These are phyloP conservation scores for Nakazawaea sp. DNA, from an alignment of 805 yeast species.

Conservation along the genomic window DNA sequence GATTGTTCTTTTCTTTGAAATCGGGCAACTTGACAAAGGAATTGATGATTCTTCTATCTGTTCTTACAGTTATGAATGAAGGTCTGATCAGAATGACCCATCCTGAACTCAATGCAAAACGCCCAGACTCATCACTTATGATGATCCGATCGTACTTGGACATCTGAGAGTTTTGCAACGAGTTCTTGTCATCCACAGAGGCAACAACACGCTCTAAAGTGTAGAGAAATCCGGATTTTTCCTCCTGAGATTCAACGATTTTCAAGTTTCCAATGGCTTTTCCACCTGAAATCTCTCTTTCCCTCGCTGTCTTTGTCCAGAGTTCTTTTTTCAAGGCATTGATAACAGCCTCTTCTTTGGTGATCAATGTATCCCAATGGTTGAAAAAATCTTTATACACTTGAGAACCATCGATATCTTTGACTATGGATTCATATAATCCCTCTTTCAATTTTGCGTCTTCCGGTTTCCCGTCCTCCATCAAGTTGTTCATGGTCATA, in stretches of 20 bases:
- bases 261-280: constrained; percentile 46
- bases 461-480: constrained; percentile 51
- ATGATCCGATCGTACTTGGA: constrained; percentile 55
- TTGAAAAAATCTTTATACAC: constrained; percentile 49
- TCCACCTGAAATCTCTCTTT: constrained; percentile 58
- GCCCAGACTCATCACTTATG: constrained; percentile 76
- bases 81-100: constrained; percentile 37
- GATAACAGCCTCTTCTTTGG: constrained; percentile 63
- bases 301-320: constrained; percentile 55
- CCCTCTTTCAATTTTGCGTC: constrained; percentile 45
- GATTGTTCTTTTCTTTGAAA: constrained; percentile 39
- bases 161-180: constrained; percentile 39
- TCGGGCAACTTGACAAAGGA: constrained; percentile 31
- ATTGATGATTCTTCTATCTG: constrained; percentile 42
- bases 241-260: constrained; percentile 27
- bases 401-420: constrained; percentile 35
- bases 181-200: constrained; percentile 2
- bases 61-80: constrained; percentile 38
- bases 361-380: constrained; percentile 69
- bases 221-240: constrained; percentile 31
- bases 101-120: constrained; percentile 68
- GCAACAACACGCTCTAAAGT: constrained; percentile 34
- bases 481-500: constrained; percentile 55
- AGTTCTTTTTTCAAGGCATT: constrained; percentile 49
- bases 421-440: constrained; percentile 41